Percentiles rank a stretch among this genome's conserved stretches.
Evolutionary conservation across 371 early-diverging fungal species (phyloP).

Genomic region (Saksenaea oblongispora): DNA sequence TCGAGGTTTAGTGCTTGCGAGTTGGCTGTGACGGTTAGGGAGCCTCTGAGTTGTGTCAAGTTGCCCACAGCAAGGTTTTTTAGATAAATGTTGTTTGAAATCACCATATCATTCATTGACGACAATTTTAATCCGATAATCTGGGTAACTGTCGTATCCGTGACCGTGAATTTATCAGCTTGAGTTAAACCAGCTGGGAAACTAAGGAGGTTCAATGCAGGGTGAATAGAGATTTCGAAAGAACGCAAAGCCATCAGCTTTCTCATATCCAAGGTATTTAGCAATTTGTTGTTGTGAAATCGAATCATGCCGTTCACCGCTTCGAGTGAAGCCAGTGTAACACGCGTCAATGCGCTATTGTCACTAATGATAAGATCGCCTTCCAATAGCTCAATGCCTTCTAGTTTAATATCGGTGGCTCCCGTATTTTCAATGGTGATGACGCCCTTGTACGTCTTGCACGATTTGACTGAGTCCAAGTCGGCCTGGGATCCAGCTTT

Average conservation of each 20-base stretch:
- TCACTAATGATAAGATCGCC: conserved; percentile 17
- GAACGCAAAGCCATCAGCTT: conserved; percentile 31
- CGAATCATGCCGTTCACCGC: conserved; percentile 39
- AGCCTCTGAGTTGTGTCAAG: conserved; percentile 29
- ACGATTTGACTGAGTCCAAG: conserved; percentile 12
- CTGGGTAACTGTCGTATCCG: conserved; percentile 46
- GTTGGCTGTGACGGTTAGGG: conserved; percentile 48
- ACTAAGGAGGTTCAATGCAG: conserved; percentile 34
- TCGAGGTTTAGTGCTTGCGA: conserved; percentile 30
- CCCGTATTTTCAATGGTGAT: conserved; percentile 14
- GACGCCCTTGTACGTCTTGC: conserved; percentile 16
- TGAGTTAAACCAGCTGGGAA: conserved; percentile 43
- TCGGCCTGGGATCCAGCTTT: conserved; percentile 20
- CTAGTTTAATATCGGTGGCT: conserved; percentile 4
- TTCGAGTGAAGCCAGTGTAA: conserved; percentile 6
- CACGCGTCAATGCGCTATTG: conserved; percentile 13
- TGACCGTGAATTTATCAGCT: conserved; percentile 35
- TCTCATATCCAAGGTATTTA: conserved; percentile 34
- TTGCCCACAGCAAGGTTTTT: conserved; percentile 36
- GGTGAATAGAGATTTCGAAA: conserved; percentile 46
- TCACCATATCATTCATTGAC: conserved; percentile 31
- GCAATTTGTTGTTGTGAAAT: conserved; percentile 46
- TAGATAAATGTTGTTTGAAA: conserved; percentile 55
- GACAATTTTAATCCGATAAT: conserved; percentile 44
- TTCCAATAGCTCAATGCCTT: conserved; percentile 15